phyloP scores from a whole-genome alignment of 176 grass and related monocot species.

The Avena sativa region DNA sequence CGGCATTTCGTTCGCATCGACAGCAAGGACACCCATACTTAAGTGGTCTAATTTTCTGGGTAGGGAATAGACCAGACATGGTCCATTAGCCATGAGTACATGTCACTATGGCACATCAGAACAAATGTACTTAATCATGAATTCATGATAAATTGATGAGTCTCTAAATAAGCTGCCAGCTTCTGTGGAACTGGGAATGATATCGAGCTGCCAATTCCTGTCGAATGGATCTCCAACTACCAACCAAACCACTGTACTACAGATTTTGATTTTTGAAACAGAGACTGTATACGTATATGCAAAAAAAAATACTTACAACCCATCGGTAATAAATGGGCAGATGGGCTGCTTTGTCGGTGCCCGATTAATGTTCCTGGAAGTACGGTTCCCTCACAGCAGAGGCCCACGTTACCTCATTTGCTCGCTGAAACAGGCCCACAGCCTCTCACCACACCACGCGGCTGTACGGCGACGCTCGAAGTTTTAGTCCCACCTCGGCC shows the following conservation, averaged over 20 bases:
- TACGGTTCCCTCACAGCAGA: not conserved
- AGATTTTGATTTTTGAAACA: not conserved
- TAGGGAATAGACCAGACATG: not conserved
- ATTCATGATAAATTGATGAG: not conserved
- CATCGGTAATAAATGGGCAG: not conserved
- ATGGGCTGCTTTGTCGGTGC: not conserved
- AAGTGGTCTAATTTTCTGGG: not conserved
- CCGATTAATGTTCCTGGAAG: not conserved
- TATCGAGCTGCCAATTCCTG: not conserved
- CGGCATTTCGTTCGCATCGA: not conserved
- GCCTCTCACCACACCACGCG: not conserved
- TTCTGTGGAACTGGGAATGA: not conserved
- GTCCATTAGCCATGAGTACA: not conserved
- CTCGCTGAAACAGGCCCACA: not conserved
- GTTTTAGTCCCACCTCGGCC: not conserved
- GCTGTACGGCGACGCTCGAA: not conserved
- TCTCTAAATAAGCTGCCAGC: not conserved
- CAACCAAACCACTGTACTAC: conserved; percentile 23
- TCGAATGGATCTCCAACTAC: not conserved
- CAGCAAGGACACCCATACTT: not conserved
- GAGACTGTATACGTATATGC: not conserved
- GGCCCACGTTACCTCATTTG: not conserved
- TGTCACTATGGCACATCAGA: not conserved
- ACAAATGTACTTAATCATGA: not conserved
- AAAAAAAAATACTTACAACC: not conserved